These are phyloP conservation scores for Lactarius hatsudake DNA, from an alignment of 768 basidiomycete species.

Conservation along the genomic window DNA sequence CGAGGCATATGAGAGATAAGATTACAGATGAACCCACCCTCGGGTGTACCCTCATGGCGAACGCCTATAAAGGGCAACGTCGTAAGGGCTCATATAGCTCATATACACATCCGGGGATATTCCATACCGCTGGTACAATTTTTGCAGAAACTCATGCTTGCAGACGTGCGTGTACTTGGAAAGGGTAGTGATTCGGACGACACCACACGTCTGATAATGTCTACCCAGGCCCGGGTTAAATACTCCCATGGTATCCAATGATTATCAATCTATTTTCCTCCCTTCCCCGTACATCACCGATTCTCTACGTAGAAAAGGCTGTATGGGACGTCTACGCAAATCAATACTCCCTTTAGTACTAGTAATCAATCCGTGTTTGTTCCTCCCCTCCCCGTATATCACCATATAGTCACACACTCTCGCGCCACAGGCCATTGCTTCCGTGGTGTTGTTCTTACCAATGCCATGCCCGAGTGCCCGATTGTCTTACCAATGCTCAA, in stretches of 20 bases:
- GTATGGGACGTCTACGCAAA: not conserved
- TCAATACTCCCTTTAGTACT: not conserved
- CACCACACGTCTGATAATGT: not conserved
- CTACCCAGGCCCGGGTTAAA: not conserved
- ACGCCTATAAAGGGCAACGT: slow-evolving; percentile 30
- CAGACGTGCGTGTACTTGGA: not conserved
- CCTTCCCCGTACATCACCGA: not conserved
- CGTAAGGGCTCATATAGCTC: not conserved
- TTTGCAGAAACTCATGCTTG: slow-evolving; percentile 50
- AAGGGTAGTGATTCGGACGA: not conserved
- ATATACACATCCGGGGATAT: not conserved
- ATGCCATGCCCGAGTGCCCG: no score
- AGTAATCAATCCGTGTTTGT: not conserved
- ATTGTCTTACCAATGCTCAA: no score
- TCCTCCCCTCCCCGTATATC: no score
- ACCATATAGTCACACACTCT: no score
- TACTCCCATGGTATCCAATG: not conserved
- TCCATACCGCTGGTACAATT: slow-evolving; percentile 52
- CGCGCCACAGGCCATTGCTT: no score
- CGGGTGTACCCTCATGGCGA: slow-evolving; percentile 38
- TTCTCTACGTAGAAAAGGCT: not conserved
- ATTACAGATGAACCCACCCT: slow-evolving; percentile 30
- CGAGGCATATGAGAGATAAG: not conserved
- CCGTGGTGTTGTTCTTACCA: no score
- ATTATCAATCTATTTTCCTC: not conserved